Base-by-base conservation (phyloP, 2,329 filamentous ascomycete species). In the Cladosporium sp. region DNA sequence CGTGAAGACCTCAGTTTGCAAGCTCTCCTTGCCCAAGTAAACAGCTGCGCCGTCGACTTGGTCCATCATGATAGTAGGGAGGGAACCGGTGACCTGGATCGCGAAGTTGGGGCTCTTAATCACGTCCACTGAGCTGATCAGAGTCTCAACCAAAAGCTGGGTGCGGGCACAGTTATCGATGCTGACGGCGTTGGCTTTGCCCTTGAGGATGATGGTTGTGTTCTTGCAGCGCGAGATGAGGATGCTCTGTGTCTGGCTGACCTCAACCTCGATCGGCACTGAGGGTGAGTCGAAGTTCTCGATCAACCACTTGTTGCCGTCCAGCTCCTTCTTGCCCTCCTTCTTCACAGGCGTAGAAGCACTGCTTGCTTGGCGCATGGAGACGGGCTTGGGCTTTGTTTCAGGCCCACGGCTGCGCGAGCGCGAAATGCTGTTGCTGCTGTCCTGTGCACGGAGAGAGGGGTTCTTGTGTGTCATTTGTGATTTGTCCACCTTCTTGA, bases 391-490 rank as follows among this genome's bases (percentile, higher is more conserved):
- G 7, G 76, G 76, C 69, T 79, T 80, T 62, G 91, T 93, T 65
- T 87, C 89, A 1, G 94, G 94, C 17, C 90, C 89, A 1, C 92
- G 92, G 64, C 90, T 95, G 82, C 94, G 96, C 59, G 84, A 86
- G 51, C 90, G 83, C 22, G 70, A 69, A 38, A 78, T 70, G 6
- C 81, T 80, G 12, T 76, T 73, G 40, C 79, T 78, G 60, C 80
- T 81, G 59, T 80, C 80, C 1, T 89, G 81, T 22, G 89, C 84
- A 63, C 94, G 87, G 59, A 99, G 80, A 9, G 87, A 85, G 14
- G 94, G 94, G 76, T 99, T 99, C 80, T 97, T 97, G 78, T 99
- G 94, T 61, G 94, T 99, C 93, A 97, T 97, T 74, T 97, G 83
- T 56, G 89, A 94, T 71, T 88, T 88, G 77, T 97, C 93, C 51